These are phyloP conservation scores for Amylocarpus encephaloides DNA, from an alignment of 2,329 filamentous ascomycete genomes.

Conservation along the genomic window DNA sequence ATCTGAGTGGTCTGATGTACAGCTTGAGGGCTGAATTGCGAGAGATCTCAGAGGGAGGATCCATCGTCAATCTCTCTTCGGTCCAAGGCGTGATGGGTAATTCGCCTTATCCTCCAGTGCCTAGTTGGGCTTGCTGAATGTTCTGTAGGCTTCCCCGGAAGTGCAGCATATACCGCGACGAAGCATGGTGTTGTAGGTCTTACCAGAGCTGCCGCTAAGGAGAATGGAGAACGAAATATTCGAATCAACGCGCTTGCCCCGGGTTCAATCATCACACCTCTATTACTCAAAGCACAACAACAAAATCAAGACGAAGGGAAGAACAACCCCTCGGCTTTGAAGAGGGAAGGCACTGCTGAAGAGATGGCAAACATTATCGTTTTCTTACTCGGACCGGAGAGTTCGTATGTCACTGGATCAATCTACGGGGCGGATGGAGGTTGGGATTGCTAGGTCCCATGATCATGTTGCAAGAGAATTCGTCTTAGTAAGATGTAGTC, in stretches of 20 bases:
- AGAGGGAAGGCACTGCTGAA: slow-evolving; percentile 41
- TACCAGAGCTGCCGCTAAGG: slow-evolving; percentile 35
- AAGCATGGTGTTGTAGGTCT: slow-evolving; percentile 38
- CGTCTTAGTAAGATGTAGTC: not conserved
- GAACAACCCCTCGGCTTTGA: slow-evolving; percentile 34
- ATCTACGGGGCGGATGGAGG: slow-evolving; percentile 28
- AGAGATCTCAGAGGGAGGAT: slow-evolving; percentile 34
- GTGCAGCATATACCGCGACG: slow-evolving; percentile 33
- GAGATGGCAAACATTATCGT: slow-evolving; percentile 38
- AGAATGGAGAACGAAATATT: slow-evolving; percentile 37
- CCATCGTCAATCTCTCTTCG: slow-evolving; percentile 38
- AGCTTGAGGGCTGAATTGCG: slow-evolving; percentile 34
- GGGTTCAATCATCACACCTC: slow-evolving; percentile 43
- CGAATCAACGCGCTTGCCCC: slow-evolving; percentile 28
- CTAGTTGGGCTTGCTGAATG: slow-evolving; percentile 24
- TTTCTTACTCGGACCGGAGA: slow-evolving; percentile 38
- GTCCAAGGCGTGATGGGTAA: slow-evolving; percentile 44
- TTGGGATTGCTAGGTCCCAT: slow-evolving; percentile 20
- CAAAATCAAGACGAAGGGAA: slow-evolving; percentile 20
- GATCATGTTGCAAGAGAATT: not conserved
- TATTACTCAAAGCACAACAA: slow-evolving; percentile 37
- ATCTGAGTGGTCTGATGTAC: slow-evolving; percentile 35
- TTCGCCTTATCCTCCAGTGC: not conserved
- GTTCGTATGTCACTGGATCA: slow-evolving; percentile 25
- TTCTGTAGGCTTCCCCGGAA: slow-evolving; percentile 26